Conservation (phyloP, 352 stramenopile genomes). For the Phytopythium helicoides region DNA sequence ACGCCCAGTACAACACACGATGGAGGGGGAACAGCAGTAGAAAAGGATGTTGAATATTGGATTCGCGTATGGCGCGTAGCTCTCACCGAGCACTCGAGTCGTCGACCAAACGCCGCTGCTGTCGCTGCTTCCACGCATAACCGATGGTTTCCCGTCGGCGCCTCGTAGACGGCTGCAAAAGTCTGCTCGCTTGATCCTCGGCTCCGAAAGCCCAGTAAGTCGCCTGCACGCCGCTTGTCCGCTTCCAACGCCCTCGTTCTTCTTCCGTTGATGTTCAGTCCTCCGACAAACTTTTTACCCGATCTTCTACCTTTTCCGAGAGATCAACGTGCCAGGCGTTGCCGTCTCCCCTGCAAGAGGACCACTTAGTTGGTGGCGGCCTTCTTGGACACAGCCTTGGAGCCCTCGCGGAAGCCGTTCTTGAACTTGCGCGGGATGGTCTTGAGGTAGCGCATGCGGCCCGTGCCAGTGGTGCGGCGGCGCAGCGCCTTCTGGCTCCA, state of each 20-base stretch:
- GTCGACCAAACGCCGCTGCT: neutral
- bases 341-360: constrained; percentile 6
- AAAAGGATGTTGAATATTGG: constrained; percentile 29
- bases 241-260: neutral
- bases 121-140: neutral
- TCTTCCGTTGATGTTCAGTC: constrained; percentile 4
- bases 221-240: neutral
- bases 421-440: constrained; percentile 98
- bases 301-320: constrained; percentile 8
- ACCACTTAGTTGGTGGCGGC: constrained; percentile 85
- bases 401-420: constrained; percentile 99
- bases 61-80: constrained; percentile 13
- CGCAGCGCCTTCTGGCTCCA: constrained; percentile 98
- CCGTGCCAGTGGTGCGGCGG: constrained; percentile 95
- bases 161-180: neutral
- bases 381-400: constrained; percentile 86
- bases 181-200: neutral
- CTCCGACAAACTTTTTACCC: constrained; percentile 10
- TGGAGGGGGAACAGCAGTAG: constrained; percentile 22
- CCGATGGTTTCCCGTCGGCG: neutral
- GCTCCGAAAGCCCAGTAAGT: neutral
- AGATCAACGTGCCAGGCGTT: neutral
- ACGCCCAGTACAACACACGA: constrained; percentile 15
- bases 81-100: neutral
- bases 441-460: constrained; percentile 99